phyloP scores from a whole-genome alignment of 768 basidiomycete genomes.

The Boletus rubescentipes region DNA sequence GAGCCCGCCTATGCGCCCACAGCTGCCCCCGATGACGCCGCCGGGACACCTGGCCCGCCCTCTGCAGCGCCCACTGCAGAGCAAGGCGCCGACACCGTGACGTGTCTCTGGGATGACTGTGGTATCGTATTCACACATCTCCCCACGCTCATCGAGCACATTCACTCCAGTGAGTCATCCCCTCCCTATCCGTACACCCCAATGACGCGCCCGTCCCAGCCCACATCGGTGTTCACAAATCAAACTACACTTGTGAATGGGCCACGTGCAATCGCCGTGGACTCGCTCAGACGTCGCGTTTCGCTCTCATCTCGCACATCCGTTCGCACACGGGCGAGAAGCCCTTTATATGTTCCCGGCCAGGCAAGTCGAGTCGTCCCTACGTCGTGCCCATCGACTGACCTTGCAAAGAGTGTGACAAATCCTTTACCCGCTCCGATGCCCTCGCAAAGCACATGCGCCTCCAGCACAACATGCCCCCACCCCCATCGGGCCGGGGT shows the following conservation, averaged over 20 bases:
- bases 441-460: constrained; percentile 92
- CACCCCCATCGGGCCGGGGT: constrained; percentile 71
- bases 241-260: constrained; percentile 91
- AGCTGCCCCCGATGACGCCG: constrained; percentile 13
- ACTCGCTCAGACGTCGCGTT: constrained; percentile 82
- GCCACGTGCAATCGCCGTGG: constrained; percentile 75
- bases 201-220: constrained; percentile 39
- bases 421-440: constrained; percentile 92
- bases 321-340: constrained; percentile 94
- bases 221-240: constrained; percentile 82
- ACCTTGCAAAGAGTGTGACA: constrained; percentile 74
- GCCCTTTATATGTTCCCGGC: constrained; percentile 79
- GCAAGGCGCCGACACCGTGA: constrained; percentile 54
- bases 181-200: too few species aligned
- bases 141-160: constrained; percentile 75
- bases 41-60: constrained; percentile 24
- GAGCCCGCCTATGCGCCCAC: constrained; percentile 20
- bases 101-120: constrained; percentile 86
- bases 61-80: constrained; percentile 18
- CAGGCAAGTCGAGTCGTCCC: constrained; percentile 52
- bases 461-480: constrained; percentile 77
- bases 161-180: constrained; percentile 65
- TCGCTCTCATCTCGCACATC: constrained; percentile 87
- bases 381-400: neutral
- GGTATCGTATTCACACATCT: constrained; percentile 70